These are phyloP conservation scores for Skeletonema grethae DNA, from an alignment of 108 stramenopile species.

Conservation along the genomic window DNA sequence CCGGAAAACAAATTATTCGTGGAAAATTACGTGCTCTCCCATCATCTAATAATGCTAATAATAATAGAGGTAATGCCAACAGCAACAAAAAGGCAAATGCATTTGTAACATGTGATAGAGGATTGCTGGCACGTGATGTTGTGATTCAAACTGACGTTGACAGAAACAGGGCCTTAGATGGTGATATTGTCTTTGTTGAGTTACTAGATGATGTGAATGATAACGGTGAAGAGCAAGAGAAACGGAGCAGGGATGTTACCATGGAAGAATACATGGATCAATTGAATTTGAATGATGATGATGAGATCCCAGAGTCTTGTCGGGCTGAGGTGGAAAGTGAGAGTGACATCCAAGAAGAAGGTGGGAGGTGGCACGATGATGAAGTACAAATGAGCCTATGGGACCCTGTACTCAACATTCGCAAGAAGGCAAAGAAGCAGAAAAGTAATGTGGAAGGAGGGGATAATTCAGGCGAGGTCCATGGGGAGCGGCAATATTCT, in stretches of 20 bases:
- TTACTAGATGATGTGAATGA: slow-evolving; percentile 48
- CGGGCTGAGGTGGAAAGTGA: slow-evolving; percentile 29
- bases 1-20: background rate
- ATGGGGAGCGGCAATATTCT: slow-evolving; percentile 40
- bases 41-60: slow-evolving; percentile 53
- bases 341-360: background rate
- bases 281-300: slow-evolving; percentile 30
- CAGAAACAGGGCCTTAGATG: slow-evolving; percentile 87
- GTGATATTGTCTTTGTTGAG: slow-evolving; percentile 87
- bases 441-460: slow-evolving; percentile 3
- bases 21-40: slow-evolving; percentile 39
- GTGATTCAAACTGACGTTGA: slow-evolving; percentile 56
- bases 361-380: slow-evolving; percentile 81
- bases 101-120: slow-evolving; percentile 85
- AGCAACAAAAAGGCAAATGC: slow-evolving; percentile 17
- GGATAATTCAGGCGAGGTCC: background rate
- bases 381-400: slow-evolving; percentile 70
- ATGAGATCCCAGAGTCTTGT: slow-evolving; percentile 33
- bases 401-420: slow-evolving; percentile 75
- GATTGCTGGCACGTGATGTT: slow-evolving; percentile 66
- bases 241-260: slow-evolving; percentile 14
- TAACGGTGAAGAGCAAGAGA: slow-evolving; percentile 2
- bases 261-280: slow-evolving; percentile 17
- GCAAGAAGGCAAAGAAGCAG: slow-evolving; percentile 20
- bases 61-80: background rate